Conservation (phyloP, 2,329 filamentous ascomycete species). For the Cryphonectria japonica region DNA sequence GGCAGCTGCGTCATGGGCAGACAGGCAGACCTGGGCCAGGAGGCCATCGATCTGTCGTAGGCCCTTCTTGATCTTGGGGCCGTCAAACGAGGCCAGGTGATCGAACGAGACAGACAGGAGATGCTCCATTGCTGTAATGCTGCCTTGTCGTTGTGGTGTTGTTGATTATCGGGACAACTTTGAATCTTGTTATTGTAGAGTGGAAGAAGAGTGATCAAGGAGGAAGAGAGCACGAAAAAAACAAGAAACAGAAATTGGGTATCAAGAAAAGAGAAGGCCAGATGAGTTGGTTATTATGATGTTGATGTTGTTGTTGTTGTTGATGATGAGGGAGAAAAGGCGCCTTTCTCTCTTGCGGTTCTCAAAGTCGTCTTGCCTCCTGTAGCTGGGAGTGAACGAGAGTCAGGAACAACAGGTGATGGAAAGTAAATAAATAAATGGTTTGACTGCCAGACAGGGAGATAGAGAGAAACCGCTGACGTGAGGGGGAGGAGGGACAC, state of each 20-base stretch:
- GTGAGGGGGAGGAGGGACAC: neutral
- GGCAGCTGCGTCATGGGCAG: conserved; percentile 43
- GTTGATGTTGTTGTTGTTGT: neutral
- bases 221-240: neutral
- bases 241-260: neutral
- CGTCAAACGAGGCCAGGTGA: conserved; percentile 92
- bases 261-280: neutral
- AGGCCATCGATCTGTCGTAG: conserved; percentile 92
- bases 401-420: neutral
- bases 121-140: conserved; percentile 71
- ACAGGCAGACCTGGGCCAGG: conserved; percentile 91
- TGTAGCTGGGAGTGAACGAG: neutral
- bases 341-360: neutral
- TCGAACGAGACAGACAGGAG: conserved; percentile 93
- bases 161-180: conserved; percentile 8
- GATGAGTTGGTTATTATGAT: neutral
- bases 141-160: neutral
- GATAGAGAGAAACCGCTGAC: neutral
- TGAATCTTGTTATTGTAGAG: neutral
- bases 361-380: neutral
- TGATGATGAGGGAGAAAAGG: neutral
- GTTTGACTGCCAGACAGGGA: neutral
- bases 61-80: conserved; percentile 88
- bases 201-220: neutral
- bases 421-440: neutral